Base-by-base conservation (phyloP, 371 early-diverging fungal genomes). In the Syncephalis plumigaleata region DNA sequence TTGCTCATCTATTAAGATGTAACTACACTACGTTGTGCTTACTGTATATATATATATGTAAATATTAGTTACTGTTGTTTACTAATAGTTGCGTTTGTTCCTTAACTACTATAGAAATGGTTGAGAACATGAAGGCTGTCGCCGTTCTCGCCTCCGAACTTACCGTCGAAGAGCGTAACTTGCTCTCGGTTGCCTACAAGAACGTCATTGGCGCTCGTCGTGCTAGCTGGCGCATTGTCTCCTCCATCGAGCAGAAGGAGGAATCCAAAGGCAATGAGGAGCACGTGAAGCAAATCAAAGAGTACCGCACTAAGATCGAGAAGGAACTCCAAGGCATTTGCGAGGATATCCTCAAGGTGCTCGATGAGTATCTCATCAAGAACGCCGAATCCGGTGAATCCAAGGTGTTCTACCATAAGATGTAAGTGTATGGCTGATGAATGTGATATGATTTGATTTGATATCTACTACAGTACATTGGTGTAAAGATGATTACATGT, bases 121-220 rank as follows among this genome's bases (percentile, higher is more conserved):
- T 83, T 46, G 57, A 71, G 17, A 69, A 65, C 71, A 82, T 87
- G 87, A 86, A 83, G 73, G 75, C 48, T 24, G 61, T 66, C 22
- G 61, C 60, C 25, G 47, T 16, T 43, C 43, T 59, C 31, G 57
- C 59, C 24, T 54, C 60, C 39, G 83, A 83, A 53, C 71, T 96
- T 49, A 76, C 81, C 18, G 79, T 89, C 46, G 88, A 91, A 66
- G 91, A 90, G 65, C 83, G 95, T 55, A 95, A 95, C 69, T 70
- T 90, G 47, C 77, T 97, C 42, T 91, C 91, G 7, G 89, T 97
- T 26, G 98, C 95, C 45, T 97, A 89, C 79, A 94, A 95, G 74
- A 95, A 97, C 72, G 81, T 90, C 40, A 92, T 91, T 51, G 93
- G 94, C 47, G 81, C 89, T 36, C 89, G 91, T 54, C 87, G 98